A percentile compares a stretch with the other conserved stretches of the same genome.
phyloP scores from a whole-genome alignment of 106 monocot species.

The Apostasia ramifera region DNA sequence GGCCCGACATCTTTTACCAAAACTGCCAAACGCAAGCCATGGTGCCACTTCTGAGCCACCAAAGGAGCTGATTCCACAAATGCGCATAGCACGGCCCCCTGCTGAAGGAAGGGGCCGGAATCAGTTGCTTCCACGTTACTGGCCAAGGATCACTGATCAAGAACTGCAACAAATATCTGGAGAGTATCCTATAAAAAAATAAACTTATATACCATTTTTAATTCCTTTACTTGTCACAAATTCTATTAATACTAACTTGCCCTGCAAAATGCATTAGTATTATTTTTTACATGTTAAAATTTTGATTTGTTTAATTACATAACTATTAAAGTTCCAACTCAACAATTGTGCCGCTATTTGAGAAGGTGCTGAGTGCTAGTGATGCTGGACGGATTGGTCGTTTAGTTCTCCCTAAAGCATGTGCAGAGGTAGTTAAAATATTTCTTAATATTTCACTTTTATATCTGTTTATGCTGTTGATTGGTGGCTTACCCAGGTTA shows the following conservation, averaged over 20 bases:
- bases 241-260: no score
- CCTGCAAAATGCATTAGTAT: neutral
- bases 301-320: conserved; percentile 45
- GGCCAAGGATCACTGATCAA: conserved; percentile 99
- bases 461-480: no score
- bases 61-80: conserved; percentile 42
- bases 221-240: no score
- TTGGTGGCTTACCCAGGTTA: no score
- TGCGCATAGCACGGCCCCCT: conserved; percentile 89
- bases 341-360: conserved; percentile 94
- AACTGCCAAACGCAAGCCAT: conserved; percentile 32
- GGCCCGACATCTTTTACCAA: conserved; percentile 42
- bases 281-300: neutral
- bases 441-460: neutral
- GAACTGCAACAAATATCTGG: conserved; percentile 97
- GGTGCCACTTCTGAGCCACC: conserved; percentile 37
- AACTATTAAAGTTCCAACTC: conserved; percentile 66
- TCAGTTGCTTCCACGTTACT: conserved; percentile 91
- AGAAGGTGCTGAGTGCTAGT: conserved; percentile 97
- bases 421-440: conserved; percentile 71
- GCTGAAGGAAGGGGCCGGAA: conserved; percentile 74
- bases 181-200: conserved; percentile 74
- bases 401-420: conserved; percentile 97
- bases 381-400: conserved; percentile 98
- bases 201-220: neutral